A percentile compares a stretch with the other conserved stretches of the same genome.
Conservation (phyloP, 2,329 filamentous ascomycete genomes). For the Grosmannia huntii region DNA sequence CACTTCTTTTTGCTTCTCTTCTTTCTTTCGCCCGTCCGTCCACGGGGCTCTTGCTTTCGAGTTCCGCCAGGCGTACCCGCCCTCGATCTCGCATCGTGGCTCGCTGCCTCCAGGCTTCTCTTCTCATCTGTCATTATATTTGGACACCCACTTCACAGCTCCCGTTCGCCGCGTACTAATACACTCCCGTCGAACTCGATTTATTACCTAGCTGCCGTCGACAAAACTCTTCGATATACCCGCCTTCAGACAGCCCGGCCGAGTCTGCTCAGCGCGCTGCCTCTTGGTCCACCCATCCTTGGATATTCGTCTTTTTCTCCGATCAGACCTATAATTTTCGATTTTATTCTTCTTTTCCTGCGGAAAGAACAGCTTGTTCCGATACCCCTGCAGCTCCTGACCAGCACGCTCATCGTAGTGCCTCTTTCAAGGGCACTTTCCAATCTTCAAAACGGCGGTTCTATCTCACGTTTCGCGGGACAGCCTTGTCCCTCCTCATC, state of each 20-base stretch:
- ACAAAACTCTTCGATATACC: neutral
- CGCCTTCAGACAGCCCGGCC: neutral
- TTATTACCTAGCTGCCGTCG: neutral
- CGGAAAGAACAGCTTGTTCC: neutral
- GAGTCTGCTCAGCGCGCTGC: neutral
- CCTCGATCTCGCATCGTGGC: neutral
- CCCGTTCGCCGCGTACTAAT: neutral
- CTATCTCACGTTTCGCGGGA: conserved; percentile 67
- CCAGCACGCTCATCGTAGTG: conserved; percentile 25
- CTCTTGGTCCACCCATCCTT: neutral
- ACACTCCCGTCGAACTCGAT: neutral
- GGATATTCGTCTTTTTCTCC: neutral
- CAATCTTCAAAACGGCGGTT: conserved; percentile 66
- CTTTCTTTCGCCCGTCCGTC: conserved; percentile 8
- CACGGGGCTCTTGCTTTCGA: neutral
- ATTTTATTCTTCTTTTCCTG: neutral
- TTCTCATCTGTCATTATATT: neutral
- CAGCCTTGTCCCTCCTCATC: conserved; percentile 74
- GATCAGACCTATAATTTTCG: neutral
- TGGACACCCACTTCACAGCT: neutral
- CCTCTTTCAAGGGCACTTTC: conserved; percentile 39
- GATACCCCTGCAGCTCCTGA: neutral
- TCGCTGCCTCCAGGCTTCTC: neutral
- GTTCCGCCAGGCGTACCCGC: neutral
- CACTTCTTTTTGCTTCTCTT: conserved; percentile 13